Percentiles rank a stretch among this genome's conserved stretches.
These are phyloP conservation scores for Citrus maxima DNA, from an alignment of 345 rosid species.

Conservation along the genomic window DNA sequence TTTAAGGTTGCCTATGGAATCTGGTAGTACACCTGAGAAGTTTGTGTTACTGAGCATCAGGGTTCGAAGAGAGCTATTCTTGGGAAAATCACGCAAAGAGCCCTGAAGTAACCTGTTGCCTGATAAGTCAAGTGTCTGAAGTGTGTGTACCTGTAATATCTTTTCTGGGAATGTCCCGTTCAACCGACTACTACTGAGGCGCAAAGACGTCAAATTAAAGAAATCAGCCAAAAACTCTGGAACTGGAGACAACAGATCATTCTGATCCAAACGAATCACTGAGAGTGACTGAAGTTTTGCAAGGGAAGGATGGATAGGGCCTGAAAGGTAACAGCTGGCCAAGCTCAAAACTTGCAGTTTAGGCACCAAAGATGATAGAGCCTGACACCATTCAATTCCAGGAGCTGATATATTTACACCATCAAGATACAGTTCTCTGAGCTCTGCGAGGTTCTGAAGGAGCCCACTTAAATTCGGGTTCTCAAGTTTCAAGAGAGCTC, in stretches of 20 bases:
- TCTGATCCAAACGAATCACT: constrained; percentile 11
- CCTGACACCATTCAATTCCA: constrained; percentile 28
- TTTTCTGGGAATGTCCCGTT: constrained; percentile 21
- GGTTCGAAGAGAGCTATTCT: constrained; percentile 20
- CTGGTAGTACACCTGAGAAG: constrained; percentile 27
- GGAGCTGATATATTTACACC: constrained; percentile 30
- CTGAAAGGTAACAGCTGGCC: constrained; percentile 33
- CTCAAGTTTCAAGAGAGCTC: constrained; percentile 10
- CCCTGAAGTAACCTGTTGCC: constrained; percentile 18
- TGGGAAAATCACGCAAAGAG: not conserved
- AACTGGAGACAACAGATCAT: constrained; percentile 19
- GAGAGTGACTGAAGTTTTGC: constrained; percentile 20
- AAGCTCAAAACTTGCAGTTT: constrained; percentile 39
- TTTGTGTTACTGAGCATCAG: constrained; percentile 17
- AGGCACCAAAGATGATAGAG: constrained; percentile 26
- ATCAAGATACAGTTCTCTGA: constrained; percentile 30
- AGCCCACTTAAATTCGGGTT: constrained; percentile 23
- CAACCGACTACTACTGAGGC: not conserved
- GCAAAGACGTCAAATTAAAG: constrained; percentile 16
- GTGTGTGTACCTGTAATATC: constrained; percentile 21
- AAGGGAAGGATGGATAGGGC: constrained; percentile 25
- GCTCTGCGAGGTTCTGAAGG: constrained; percentile 17
- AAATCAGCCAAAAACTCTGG: constrained; percentile 31
- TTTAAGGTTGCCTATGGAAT: constrained; percentile 20
- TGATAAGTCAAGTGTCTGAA: constrained; percentile 31